phyloP scores from a whole-genome alignment of 2,329 filamentous ascomycete genomes.

The Arthrinium phaeospermum region DNA sequence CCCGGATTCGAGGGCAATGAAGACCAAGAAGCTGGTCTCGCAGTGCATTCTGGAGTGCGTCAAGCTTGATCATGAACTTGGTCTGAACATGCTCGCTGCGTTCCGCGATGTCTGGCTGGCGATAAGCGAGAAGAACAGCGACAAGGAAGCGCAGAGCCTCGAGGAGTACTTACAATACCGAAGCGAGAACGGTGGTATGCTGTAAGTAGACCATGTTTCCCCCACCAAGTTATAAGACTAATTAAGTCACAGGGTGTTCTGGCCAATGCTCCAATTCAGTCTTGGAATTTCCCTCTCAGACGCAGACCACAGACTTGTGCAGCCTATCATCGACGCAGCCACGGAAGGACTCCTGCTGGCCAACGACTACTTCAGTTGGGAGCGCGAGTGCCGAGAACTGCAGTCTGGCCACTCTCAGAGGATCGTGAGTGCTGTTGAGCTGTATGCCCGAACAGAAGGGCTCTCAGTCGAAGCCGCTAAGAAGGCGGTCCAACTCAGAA shows the following conservation, averaged over 20 bases:
- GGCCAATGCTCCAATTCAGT: not conserved
- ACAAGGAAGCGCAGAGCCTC: not conserved
- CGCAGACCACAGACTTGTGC: not conserved
- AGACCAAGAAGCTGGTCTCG: not conserved
- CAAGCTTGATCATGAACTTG: not conserved
- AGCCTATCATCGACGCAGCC: not conserved
- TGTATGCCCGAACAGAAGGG: not conserved
- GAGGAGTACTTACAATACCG: not conserved
- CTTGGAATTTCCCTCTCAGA: not conserved
- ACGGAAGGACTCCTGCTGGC: not conserved
- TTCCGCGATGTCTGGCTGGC: not conserved
- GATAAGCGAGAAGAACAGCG: not conserved
- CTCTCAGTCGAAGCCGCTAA: not conserved
- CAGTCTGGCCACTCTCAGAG: not conserved
- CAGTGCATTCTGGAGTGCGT: not conserved
- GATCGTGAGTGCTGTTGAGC: not conserved
- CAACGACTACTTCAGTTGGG: conserved; percentile 14
- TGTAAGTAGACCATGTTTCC: not conserved
- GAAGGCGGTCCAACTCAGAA: not conserved
- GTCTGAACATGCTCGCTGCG: not conserved
- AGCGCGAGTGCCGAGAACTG: not conserved
- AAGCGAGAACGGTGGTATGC: not conserved
- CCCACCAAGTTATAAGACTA: not conserved
- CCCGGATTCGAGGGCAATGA: not conserved
- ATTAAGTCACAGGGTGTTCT: not conserved